Percentiles rank a stretch among this genome's conserved stretches.
These are phyloP conservation scores for Penstemon davidsonii DNA, from an alignment of 257 asterid species.

Conservation along the genomic window DNA sequence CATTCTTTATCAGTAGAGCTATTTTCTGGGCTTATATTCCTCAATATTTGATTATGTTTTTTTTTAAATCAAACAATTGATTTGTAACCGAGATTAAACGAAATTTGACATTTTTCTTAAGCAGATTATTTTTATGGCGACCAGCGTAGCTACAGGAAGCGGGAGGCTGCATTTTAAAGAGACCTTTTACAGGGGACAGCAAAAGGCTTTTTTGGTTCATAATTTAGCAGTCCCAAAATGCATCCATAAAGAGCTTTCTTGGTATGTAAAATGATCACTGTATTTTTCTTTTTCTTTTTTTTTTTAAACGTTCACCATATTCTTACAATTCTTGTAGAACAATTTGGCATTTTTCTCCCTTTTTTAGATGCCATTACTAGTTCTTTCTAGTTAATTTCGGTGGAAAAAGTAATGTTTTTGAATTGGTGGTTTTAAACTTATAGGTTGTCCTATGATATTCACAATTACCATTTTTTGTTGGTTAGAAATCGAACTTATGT, in stretches of 20 bases:
- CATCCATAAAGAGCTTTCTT: slow-evolving; percentile 49
- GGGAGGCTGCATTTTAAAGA: slow-evolving; percentile 54
- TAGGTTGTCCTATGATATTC: neutral
- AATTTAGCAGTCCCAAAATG: slow-evolving; percentile 43
- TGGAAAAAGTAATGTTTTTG: neutral
- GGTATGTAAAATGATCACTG: slow-evolving; percentile 44
- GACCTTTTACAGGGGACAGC: slow-evolving; percentile 33
- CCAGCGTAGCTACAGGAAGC: slow-evolving; percentile 61
- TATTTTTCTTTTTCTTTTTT: neutral
- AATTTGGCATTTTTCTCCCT: slow-evolving; percentile 2
- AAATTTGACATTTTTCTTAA: neutral
- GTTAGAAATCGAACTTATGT: too few species aligned
- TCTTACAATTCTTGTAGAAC: neutral
- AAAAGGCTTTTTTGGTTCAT: slow-evolving; percentile 40
- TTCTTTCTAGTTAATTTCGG: neutral
- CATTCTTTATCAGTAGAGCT: too few species aligned
- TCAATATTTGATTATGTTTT: too few species aligned
- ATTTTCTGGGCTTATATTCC: too few species aligned
- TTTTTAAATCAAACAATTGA: too few species aligned
- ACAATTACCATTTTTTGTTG: neutral
- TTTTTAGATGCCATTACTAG: slow-evolving; percentile 12
- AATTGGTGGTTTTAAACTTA: slow-evolving; percentile 1
- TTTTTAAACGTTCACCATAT: neutral
- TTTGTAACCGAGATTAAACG: too few species aligned
- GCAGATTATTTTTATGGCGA: slow-evolving; percentile 60